Base-by-base conservation (phyloP, 768 basidiomycete genomes). In the Fistulinella prunicolor region DNA sequence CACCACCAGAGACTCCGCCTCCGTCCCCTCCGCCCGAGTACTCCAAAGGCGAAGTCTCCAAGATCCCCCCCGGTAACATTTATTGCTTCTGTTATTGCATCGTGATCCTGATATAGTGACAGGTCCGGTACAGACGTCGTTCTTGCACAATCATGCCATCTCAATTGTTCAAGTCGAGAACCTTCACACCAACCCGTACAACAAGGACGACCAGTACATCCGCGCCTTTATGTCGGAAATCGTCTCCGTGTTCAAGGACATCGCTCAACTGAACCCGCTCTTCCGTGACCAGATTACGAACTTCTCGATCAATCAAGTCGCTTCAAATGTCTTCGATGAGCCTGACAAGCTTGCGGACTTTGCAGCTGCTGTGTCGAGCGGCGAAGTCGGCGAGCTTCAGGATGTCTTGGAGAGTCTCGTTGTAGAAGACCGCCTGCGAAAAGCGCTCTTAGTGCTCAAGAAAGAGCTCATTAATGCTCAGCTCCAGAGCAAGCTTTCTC, bases 261-360 rank as follows among this genome's bases (percentile, higher is more conserved):
- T 98, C 50, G 94, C 94, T 0, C 91, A 94, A 65, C 79, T 97
- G 36, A 95, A 96, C 68, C 94, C 94, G 2, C 82, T 97, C 55
- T 97, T 98, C 85, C 88, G 94, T 36, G 95, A 97, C 73, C 94
- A 97, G 64, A 95, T 97, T 57, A 93, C 94, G 53, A 93, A 92
- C 65, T 96, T 96, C 68, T 89, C 89, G 14, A 93, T 95, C 68
- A 87, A 88, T 64, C 92, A 95, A 64, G 82, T 91, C 46, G 87
- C 93, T 2, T 80, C 87, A 9, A 96, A 93, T 69, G 89, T 96
- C 46, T 97, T 98, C 58, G 94, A 97, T 61, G 94, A 97, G 61
- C 95, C 95, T 0, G 94, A 96, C 67, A 94, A 94, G 63, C 82
- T 97, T 21, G 95, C 94, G 0, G 96, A 99, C 64, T 95, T 98